These are phyloP conservation scores for Penicillium thymicola DNA, from an alignment of 2,329 filamentous ascomycete genomes.

Conservation along the genomic window DNA sequence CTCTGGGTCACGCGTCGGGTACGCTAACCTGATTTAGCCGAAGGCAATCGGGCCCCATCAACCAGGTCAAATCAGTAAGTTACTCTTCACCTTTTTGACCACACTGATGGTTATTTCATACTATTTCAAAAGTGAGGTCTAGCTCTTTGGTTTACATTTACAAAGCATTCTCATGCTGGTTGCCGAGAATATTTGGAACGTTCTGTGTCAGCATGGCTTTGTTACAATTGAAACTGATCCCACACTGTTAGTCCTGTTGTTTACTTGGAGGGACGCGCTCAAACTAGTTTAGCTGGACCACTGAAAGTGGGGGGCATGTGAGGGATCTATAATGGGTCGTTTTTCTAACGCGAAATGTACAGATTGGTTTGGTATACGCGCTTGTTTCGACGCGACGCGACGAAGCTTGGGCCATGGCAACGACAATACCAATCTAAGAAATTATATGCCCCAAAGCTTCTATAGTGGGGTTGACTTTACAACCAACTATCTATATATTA, in stretches of 20 bases:
- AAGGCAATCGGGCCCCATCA: slow-evolving; percentile 1
- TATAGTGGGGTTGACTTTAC: not conserved
- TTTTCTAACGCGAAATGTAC: slow-evolving; percentile 2
- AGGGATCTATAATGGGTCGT: not conserved
- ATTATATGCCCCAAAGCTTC: slow-evolving; percentile 5
- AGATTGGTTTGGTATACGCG: slow-evolving; percentile 11
- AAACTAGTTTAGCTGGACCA: not conserved
- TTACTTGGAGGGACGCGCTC: slow-evolving; percentile 5
- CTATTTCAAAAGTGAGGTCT: not conserved
- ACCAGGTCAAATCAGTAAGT: not conserved
- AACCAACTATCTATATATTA: not conserved
- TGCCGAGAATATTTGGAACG: not conserved
- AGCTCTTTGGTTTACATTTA: not conserved
- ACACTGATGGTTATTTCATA: not conserved
- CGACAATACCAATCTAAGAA: slow-evolving; percentile 12
- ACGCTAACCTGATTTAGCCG: slow-evolving; percentile 33
- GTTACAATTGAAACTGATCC: slow-evolving; percentile 1
- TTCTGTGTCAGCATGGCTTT: slow-evolving; percentile 5
- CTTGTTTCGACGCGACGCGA: slow-evolving; percentile 15
- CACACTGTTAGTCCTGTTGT: not conserved
- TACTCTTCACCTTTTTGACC: not conserved
- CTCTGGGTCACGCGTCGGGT: slow-evolving; percentile 39
- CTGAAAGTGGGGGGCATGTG: slow-evolving; percentile 3
- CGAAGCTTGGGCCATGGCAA: slow-evolving; percentile 19
- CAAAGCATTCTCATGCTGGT: not conserved